A percentile compares a stretch with the other conserved stretches of the same genome.
These are phyloP conservation scores for Lachnellula willkommii DNA, from an alignment of 2,329 filamentous ascomycete species.

Conservation along the genomic window DNA sequence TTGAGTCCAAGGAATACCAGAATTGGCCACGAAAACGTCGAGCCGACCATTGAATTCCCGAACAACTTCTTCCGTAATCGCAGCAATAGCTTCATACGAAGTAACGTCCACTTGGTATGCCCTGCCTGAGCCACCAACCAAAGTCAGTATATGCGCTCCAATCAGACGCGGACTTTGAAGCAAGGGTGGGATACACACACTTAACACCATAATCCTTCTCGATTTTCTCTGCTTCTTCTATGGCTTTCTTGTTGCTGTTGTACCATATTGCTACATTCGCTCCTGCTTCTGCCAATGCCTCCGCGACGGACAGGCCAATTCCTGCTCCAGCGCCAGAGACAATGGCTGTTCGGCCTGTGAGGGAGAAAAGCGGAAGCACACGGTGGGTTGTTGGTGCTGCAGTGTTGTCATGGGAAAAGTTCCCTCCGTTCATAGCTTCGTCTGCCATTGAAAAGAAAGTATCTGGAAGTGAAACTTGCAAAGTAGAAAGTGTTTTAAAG, in stretches of 20 bases:
- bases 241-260: conserved; percentile 61
- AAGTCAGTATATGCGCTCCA: conserved; percentile 10
- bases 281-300: conserved; percentile 41
- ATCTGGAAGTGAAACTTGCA: no score
- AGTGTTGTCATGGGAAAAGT: conserved; percentile 54
- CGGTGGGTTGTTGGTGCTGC: conserved; percentile 33
- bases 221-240: conserved; percentile 49
- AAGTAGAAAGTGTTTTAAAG: no score
- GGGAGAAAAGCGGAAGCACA: conserved; percentile 43
- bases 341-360: conserved; percentile 51
- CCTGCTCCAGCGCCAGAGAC: conserved; percentile 42
- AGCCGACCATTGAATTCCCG: conserved; percentile 66
- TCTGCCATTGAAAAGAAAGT: conserved; percentile 8
- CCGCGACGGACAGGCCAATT: conserved; percentile 42
- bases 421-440: conserved; percentile 32
- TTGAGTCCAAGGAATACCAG: conserved; percentile 68
- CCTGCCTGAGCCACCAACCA: conserved; percentile 39
- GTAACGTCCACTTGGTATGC: conserved; percentile 60
- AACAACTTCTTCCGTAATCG: conserved; percentile 45
- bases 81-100: conserved; percentile 36
- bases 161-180: conserved; percentile 1
- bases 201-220: conserved; percentile 54
- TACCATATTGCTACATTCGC: conserved; percentile 47
- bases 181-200: conserved; percentile 41
- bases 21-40: conserved; percentile 75